phyloP scores from a whole-genome alignment of 2,329 filamentous ascomycete species.

The Stagonosporopsis tanaceti region DNA sequence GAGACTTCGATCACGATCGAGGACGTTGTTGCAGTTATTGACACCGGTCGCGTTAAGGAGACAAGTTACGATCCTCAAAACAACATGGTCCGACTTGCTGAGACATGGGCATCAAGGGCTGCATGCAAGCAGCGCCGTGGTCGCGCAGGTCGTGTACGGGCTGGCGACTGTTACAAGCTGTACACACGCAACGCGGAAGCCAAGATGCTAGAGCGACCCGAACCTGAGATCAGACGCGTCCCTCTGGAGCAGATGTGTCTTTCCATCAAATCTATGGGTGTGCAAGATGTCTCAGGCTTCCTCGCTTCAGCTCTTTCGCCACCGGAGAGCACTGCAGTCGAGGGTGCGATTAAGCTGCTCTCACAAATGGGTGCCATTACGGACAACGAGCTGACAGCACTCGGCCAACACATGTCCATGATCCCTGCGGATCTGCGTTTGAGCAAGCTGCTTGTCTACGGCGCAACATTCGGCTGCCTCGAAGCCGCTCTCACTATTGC shows the following conservation, averaged over 20 bases:
- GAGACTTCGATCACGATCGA: conserved; percentile 99
- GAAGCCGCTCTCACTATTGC: conserved; percentile 89
- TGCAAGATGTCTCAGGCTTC: conserved; percentile 81
- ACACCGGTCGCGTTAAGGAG: conserved; percentile 94
- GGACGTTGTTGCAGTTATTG: conserved; percentile 94
- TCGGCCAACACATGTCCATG: conserved; percentile 92
- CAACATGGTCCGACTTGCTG: conserved; percentile 92
- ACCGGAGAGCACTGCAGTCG: conserved; percentile 83
- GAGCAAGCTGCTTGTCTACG: conserved; percentile 94
- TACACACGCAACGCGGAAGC: conserved; percentile 85
- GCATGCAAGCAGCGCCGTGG: conserved; percentile 94
- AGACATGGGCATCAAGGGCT: conserved; percentile 93
- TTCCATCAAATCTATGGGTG: conserved; percentile 94
- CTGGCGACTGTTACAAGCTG: conserved; percentile 92
- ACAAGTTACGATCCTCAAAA: conserved; percentile 91
- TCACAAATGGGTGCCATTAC: conserved; percentile 88
- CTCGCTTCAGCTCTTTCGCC: conserved; percentile 88
- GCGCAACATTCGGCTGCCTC: conserved; percentile 90
- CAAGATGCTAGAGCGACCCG: conserved; percentile 86
- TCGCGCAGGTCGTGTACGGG: conserved; percentile 89
- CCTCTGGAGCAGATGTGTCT: conserved; percentile 94
- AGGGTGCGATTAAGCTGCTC: conserved; percentile 81
- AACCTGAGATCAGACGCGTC: conserved; percentile 92
- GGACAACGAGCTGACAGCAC: conserved; percentile 83
- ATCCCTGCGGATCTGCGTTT: conserved; percentile 92